A percentile compares a stretch with the other conserved stretches of the same genome.
These are phyloP conservation scores for Mortierella polycephala DNA, from an alignment of 371 early-diverging fungal species.

Conservation along the genomic window DNA sequence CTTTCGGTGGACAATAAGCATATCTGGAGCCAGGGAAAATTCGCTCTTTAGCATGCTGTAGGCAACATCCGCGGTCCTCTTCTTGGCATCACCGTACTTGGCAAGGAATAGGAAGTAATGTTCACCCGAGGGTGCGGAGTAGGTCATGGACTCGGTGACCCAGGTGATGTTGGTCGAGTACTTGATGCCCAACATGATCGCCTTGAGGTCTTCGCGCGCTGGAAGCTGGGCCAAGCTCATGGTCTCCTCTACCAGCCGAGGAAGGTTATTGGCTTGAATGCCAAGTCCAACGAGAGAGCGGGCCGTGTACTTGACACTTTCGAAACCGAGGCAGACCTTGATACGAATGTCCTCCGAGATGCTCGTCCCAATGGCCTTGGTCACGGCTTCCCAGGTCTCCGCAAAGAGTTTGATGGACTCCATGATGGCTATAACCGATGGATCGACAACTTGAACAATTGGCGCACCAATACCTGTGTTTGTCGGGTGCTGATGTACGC, in stretches of 20 bases:
- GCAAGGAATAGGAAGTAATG: not conserved
- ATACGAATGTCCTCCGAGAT: not conserved
- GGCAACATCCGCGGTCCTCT: not conserved
- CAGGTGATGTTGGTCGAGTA: conserved; percentile 12
- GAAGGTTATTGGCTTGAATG: not conserved
- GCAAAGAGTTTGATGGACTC: conserved; percentile 5
- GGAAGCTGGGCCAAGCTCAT: not conserved
- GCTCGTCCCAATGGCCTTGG: conserved; percentile 2
- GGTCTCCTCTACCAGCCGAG: not conserved
- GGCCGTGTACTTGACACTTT: not conserved
- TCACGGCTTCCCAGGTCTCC: conserved; percentile 9
- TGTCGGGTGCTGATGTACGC: not conserved
- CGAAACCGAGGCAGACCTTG: conserved; percentile 8
- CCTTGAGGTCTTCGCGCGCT: not conserved
- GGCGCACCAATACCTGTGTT: not conserved
- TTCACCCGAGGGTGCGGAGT: not conserved
- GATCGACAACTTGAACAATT: not conserved
- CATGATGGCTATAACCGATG: conserved; percentile 2
- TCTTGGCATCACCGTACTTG: conserved; percentile 2
- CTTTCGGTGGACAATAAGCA: conserved; percentile 7
- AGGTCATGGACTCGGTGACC: conserved; percentile 6
- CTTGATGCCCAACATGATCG: conserved; percentile 1
- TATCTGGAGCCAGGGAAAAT: conserved; percentile 4
- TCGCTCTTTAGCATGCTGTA: conserved; percentile 3
- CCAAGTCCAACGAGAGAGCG: not conserved